These are phyloP conservation scores for Protea cynaroides DNA, from an alignment of 164 flowering plant genomes.

Conservation along the genomic window DNA sequence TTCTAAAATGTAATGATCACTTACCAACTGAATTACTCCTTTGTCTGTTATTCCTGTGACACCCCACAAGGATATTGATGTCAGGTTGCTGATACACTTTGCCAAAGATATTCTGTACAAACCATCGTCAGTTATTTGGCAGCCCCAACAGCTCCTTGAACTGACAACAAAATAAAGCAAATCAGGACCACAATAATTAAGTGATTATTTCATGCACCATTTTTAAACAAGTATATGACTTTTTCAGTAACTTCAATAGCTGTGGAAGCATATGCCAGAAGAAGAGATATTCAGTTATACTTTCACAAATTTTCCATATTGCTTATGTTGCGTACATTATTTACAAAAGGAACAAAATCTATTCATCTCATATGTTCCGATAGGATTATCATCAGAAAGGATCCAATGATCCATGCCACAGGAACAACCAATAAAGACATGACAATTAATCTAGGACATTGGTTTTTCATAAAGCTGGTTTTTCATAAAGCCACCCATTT, in stretches of 20 bases:
- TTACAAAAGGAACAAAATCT: no score
- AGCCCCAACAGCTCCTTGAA: constrained; percentile 92
- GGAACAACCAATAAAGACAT: no score
- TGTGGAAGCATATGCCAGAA: neutral
- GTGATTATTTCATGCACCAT: neutral
- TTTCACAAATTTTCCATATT: no score
- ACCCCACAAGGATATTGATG: constrained; percentile 93
- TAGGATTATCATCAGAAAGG: no score
- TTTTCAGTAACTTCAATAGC: neutral
- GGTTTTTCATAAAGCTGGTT: no score
- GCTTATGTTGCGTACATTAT: no score
- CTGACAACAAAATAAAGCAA: constrained; percentile 32
- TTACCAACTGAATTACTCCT: constrained; percentile 87
- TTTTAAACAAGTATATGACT: neutral
- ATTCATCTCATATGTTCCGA: no score
- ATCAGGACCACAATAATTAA: neutral
- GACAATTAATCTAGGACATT: no score
- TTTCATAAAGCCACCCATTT: no score
- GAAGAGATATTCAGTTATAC: neutral
- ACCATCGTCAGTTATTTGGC: constrained; percentile 89
- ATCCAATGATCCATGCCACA: no score
- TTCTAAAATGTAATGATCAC: constrained; percentile 4
- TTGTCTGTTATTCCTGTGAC: constrained; percentile 79
- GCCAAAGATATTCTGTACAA: constrained; percentile 61
- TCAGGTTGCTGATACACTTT: constrained; percentile 72